phyloP scores from a whole-genome alignment of 768 basidiomycete species.

The Coprinopsis sp. region DNA sequence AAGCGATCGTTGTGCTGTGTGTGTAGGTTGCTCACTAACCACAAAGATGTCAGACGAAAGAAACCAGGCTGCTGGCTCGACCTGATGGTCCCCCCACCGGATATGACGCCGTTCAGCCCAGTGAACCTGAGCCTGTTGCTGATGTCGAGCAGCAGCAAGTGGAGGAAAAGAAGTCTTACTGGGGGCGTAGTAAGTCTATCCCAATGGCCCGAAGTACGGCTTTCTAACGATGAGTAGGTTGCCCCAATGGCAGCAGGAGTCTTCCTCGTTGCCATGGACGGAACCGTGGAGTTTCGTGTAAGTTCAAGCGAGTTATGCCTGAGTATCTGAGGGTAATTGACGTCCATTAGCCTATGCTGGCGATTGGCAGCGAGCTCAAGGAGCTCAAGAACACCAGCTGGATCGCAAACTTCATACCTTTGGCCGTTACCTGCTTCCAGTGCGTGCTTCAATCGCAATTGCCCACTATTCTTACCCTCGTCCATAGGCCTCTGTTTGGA shows the following conservation, averaged over 20 bases:
- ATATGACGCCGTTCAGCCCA: too few species aligned
- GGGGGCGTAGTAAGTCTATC: too few species aligned
- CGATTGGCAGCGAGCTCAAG: constrained; percentile 55
- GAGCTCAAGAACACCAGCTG: constrained; percentile 63
- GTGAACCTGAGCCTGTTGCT: too few species aligned
- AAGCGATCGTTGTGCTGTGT: too few species aligned
- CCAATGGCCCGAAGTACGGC: background rate
- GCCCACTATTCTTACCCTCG: background rate
- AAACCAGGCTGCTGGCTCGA: too few species aligned
- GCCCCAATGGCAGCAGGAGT: constrained; percentile 16
- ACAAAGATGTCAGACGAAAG: too few species aligned
- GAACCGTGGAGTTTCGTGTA: constrained; percentile 16
- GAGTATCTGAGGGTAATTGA: background rate
- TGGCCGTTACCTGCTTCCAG: constrained; percentile 60
- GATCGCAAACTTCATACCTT: constrained; percentile 62
- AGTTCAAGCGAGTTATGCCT: background rate
- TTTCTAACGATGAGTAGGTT: constrained; percentile 1
- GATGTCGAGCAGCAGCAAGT: too few species aligned
- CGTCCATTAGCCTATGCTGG: constrained; percentile 38
- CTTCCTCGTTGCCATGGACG: constrained; percentile 14
- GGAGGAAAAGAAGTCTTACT: too few species aligned
- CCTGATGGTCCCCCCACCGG: too few species aligned
- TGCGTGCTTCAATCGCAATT: constrained; percentile 19
- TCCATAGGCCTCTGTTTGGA: constrained; percentile 52
- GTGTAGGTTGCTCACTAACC: too few species aligned